A percentile compares a stretch with the other conserved stretches of the same genome.
These are phyloP conservation scores for Trapa bicornis DNA, from an alignment of 345 rosid species.

Conservation along the genomic window DNA sequence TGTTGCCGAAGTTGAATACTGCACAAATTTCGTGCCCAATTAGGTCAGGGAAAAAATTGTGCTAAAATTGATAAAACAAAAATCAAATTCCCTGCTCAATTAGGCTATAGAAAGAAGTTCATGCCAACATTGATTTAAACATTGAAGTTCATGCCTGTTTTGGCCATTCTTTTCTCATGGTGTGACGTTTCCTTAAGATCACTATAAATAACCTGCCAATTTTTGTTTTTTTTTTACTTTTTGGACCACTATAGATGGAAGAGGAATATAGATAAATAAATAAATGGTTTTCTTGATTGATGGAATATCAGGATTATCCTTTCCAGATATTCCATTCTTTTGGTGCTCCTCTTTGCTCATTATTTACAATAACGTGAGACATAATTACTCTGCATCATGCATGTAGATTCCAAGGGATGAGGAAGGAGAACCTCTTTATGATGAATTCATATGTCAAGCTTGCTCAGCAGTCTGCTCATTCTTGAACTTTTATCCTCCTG, in stretches of 20 bases:
- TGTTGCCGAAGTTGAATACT: too few species aligned
- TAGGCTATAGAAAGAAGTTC: too few species aligned
- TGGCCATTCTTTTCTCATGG: background rate
- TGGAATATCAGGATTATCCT: background rate
- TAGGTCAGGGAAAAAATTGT: too few species aligned
- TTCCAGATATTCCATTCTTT: background rate
- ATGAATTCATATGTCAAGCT: constrained; percentile 71
- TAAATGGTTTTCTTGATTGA: background rate
- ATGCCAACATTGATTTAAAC: too few species aligned
- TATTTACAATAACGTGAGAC: background rate
- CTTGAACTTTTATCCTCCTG: constrained; percentile 48
- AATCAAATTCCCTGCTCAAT: too few species aligned
- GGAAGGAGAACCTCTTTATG: constrained; percentile 80
- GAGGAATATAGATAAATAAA: background rate
- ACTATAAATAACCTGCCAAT: background rate
- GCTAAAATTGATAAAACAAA: too few species aligned
- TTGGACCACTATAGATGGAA: background rate
- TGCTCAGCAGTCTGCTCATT: constrained; percentile 66
- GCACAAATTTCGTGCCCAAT: too few species aligned
- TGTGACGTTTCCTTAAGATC: background rate
- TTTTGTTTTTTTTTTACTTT: background rate
- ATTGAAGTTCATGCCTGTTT: too few species aligned
- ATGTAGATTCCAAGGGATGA: constrained; percentile 73
- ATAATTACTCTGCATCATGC: background rate
- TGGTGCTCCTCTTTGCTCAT: background rate